Base-by-base conservation (phyloP, 148 eudicot species). In the Rhododendron williamsianum region DNA sequence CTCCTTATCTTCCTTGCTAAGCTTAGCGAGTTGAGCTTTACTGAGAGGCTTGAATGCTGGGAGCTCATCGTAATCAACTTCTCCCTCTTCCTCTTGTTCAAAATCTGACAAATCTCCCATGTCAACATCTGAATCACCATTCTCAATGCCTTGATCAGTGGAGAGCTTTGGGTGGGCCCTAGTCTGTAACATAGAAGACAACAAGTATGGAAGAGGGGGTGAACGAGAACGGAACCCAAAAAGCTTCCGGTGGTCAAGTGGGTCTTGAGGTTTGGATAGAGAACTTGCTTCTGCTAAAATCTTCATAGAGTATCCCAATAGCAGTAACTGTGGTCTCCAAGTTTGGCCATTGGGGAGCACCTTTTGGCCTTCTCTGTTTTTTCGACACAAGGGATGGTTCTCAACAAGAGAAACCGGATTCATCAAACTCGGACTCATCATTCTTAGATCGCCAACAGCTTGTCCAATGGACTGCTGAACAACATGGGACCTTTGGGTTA, bases 311-410 rank as follows among this genome's bases (percentile, higher is more conserved):
- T 91, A 97, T 86, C 98, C 92, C 81, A 97, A 78, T 83, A 97
- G 84, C 87, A 97, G 77, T 84, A 97, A 83, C 80, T 97, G 98
- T 8, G 99, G 96, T 71, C 93, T 93, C 99, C 99, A 97, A 33
- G 92, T 91, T 87, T 93, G 98, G 82, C 99, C 99, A 91, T 97
- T 95, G 21, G 98, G 99, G 63, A 97, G 98, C 73, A 97, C 93
- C 90, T 93, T 95, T 76, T 93, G 94, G 48, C 99, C 99, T 76
- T 94, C 99, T 63, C 99, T 87, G 88, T 97, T 97, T 85, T 88
- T 97, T 11, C 99, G 89, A 86, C 99, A 97, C 45, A 94, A 90
- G 21, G 91, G 94, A 89, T 97, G 99, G 83, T 97, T 97, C 87
- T 97, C 99, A 82, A 92, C 99, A 38, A 97, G 93, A 72, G 98